These are phyloP conservation scores for Hypoxylon sp. DNA, from an alignment of 2,329 filamentous ascomycete genomes.

Conservation along the genomic window DNA sequence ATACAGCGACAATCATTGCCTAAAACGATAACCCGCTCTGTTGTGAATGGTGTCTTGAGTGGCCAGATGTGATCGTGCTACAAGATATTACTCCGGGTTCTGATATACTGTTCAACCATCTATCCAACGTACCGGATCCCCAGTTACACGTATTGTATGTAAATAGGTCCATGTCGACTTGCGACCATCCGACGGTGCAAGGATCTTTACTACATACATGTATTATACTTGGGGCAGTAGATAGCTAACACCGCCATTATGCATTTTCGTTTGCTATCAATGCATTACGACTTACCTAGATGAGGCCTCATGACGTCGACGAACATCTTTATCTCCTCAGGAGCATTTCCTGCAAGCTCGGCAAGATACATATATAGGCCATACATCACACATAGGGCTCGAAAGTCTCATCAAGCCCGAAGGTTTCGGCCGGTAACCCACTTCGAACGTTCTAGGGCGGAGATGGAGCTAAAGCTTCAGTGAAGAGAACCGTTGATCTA, in stretches of 20 bases:
- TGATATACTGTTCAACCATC: slow-evolving; percentile 10
- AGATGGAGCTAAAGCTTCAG: slow-evolving; percentile 19
- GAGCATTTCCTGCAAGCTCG: background rate
- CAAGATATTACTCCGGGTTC: slow-evolving; percentile 26
- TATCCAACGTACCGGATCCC: slow-evolving; percentile 23
- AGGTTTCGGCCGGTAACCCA: slow-evolving; percentile 37
- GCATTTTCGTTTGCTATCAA: background rate
- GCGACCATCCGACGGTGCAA: slow-evolving; percentile 22
- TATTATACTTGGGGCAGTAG: background rate
- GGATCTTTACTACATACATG: slow-evolving; percentile 30
- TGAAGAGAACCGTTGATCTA: slow-evolving; percentile 18
- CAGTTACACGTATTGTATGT: slow-evolving; percentile 8
- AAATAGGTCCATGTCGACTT: slow-evolving; percentile 3
- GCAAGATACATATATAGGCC: slow-evolving; percentile 8
- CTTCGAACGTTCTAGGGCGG: slow-evolving; percentile 7
- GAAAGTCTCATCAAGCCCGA: slow-evolving; percentile 6
- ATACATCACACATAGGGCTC: slow-evolving; percentile 11
- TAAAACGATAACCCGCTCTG: background rate
- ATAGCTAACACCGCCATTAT: background rate
- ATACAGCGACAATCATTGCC: background rate
- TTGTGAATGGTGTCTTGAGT: slow-evolving; percentile 9
- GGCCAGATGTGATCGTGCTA: slow-evolving; percentile 12
- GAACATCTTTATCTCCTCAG: slow-evolving; percentile 6
- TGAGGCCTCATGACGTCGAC: slow-evolving; percentile 13
- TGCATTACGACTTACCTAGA: slow-evolving; percentile 23